Base-by-base conservation (phyloP, 192 early-diverging fungal species). In the Rhizophagus clarus region DNA sequence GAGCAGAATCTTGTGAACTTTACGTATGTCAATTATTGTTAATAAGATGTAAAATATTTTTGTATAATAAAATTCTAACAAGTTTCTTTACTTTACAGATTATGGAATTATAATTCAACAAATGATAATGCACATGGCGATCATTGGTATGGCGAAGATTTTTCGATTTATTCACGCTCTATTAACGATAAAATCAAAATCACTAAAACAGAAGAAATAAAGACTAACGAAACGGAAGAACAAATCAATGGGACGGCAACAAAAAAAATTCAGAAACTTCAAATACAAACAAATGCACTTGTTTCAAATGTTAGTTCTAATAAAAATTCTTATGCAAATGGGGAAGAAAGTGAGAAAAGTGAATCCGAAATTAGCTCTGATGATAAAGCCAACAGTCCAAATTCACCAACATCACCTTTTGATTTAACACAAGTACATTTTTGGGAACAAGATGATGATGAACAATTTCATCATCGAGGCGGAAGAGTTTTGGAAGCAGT, bases 81-180 rank as follows among this genome's bases (percentile, higher is more conserved):
- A 60, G 29, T 22, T 9, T 61, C 8, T 42, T 32, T 64, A 17
- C 34, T 29, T 45, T 26, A 6, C 81, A 90, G 89, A 2, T 83
- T 96, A 22, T 96, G 95, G 95, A 96, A 96, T 81, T 96, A 96
- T 81, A 95, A 96, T 81, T 86, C 94, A 12, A 84, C 84, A 42
- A 96, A 96, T 62, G 93, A 94, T 81, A 93, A 96, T 79, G 85
- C 85, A 22, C 85, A 89, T 75, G 95, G 95, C 10, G 95, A 96
- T 81, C 92, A 94, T 68, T 96, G 95, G 94, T 94, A 94, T 68
- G 94, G 93, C 7, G 93, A 95, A 76, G 94, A 96, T 77, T 96
- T 96, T 81, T 93, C 92, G 2, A 93, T 95, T 34, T 91, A 85
- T 87, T 91, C 85, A 32, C 88, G 77, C 68, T 81, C 82, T 10